These are phyloP conservation scores for Sporisorium exsertum DNA, from an alignment of 1,284 basidiomycete species.

Conservation along the genomic window DNA sequence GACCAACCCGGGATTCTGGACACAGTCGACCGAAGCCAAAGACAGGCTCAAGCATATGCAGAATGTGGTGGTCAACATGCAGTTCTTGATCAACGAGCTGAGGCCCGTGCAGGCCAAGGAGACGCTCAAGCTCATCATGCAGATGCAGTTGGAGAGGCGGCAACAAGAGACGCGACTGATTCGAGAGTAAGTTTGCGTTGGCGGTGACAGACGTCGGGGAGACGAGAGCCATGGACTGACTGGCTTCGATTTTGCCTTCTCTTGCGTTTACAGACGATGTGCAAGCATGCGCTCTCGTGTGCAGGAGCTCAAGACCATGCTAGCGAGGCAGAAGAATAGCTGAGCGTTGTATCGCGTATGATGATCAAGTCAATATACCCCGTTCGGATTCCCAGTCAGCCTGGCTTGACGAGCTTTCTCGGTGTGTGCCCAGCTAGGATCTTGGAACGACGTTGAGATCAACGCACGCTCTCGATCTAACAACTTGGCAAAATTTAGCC, in stretches of 20 bases:
- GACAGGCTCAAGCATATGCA: conserved; percentile 63
- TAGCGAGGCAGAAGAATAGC: conserved; percentile 9
- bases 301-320: conserved; percentile 29
- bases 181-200: conserved; percentile 28
- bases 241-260: background rate
- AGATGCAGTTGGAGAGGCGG: conserved; percentile 56
- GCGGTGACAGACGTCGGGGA: too few relatives aligned
- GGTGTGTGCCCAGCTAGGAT: background rate
- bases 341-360: background rate
- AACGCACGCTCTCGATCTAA: background rate
- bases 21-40: conserved; percentile 50
- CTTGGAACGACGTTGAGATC: background rate
- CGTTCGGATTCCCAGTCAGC: background rate
- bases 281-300: conserved; percentile 37
- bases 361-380: conserved; percentile 8
- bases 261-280: conserved; percentile 16
- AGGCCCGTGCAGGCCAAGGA: conserved; percentile 63
- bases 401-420: background rate
- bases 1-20: conserved; percentile 48
- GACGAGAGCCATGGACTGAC: background rate
- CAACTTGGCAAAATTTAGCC: background rate
- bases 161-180: conserved; percentile 55
- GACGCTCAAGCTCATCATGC: conserved; percentile 55
- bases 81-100: conserved; percentile 64
- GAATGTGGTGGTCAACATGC: conserved; percentile 65